These are phyloP conservation scores for Acanthochlamys bracteata DNA, from an alignment of 106 monocot species.

Conservation along the genomic window DNA sequence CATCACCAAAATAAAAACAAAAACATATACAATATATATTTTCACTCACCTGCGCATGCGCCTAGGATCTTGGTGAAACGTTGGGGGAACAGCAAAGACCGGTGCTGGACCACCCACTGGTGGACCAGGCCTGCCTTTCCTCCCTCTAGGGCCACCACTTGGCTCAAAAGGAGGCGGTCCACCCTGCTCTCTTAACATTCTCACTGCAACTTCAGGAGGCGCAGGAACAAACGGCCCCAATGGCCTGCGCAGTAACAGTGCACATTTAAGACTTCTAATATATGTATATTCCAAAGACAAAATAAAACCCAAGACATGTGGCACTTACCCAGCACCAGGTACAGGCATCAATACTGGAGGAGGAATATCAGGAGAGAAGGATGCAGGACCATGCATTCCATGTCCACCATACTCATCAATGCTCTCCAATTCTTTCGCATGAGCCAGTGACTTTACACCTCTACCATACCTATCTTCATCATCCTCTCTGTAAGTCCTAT, in stretches of 20 bases:
- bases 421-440: constrained; percentile 26
- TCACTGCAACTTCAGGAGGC: constrained; percentile 92
- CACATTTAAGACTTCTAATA: neutral
- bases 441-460: constrained; percentile 50
- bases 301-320: neutral
- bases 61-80: constrained; percentile 80
- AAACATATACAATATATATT: neutral
- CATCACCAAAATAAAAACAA: neutral
- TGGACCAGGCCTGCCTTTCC: constrained; percentile 45
- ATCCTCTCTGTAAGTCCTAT: constrained; percentile 7
- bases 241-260: constrained; percentile 42
- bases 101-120: constrained; percentile 43
- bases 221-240: constrained; percentile 96
- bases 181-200: constrained; percentile 89
- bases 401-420: constrained; percentile 65
- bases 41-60: constrained; percentile 67
- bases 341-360: constrained; percentile 92
- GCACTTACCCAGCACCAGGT: constrained; percentile 85
- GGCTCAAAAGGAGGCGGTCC: constrained; percentile 58
- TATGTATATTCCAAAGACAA: neutral
- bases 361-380: constrained; percentile 66
- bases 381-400: constrained; percentile 54
- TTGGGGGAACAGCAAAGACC: constrained; percentile 46
- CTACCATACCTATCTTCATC: constrained; percentile 45
- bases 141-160: constrained; percentile 51